Evolutionary conservation across 202 grass and related monocot species (phyloP).

Genomic region (Brachypodium distachyon): DNA sequence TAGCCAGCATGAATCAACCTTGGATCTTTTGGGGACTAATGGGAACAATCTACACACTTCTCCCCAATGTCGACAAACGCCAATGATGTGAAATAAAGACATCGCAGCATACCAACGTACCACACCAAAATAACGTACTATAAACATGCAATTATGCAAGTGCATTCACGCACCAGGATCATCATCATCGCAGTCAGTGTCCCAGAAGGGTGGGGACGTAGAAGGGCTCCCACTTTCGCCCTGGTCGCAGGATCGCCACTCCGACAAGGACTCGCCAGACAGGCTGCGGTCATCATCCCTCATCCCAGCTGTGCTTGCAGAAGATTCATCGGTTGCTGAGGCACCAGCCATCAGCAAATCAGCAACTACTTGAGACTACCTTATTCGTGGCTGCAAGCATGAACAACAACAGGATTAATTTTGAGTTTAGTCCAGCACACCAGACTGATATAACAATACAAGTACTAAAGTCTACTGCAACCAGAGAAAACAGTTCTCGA

Average conservation of each 20-base stretch:
- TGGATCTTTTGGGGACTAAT: neutral
- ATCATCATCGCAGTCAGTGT: slow-evolving; percentile 56
- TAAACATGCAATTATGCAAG: neutral
- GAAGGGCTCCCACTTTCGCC: slow-evolving; percentile 61
- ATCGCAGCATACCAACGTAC: neutral
- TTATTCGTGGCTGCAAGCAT: slow-evolving; percentile 24
- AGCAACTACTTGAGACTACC: neutral
- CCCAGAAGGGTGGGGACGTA: slow-evolving; percentile 69
- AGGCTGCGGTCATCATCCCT: slow-evolving; percentile 48
- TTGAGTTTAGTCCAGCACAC: neutral
- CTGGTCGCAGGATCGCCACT: slow-evolving; percentile 67
- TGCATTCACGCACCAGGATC: slow-evolving; percentile 41
- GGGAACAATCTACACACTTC: neutral
- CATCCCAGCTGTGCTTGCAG: slow-evolving; percentile 43
- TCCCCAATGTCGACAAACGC: neutral
- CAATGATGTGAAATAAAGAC: neutral
- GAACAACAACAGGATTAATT: neutral
- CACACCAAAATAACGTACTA: neutral
- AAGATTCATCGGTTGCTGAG: slow-evolving; percentile 39
- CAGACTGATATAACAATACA: neutral
- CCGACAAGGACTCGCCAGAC: slow-evolving; percentile 52
- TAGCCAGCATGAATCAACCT: neutral
- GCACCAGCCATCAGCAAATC: slow-evolving; percentile 50
- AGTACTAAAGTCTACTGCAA: neutral
- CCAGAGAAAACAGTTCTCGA: neutral